These are phyloP conservation scores for Suillus spraguei DNA, from an alignment of 768 basidiomycete species.

Conservation along the genomic window DNA sequence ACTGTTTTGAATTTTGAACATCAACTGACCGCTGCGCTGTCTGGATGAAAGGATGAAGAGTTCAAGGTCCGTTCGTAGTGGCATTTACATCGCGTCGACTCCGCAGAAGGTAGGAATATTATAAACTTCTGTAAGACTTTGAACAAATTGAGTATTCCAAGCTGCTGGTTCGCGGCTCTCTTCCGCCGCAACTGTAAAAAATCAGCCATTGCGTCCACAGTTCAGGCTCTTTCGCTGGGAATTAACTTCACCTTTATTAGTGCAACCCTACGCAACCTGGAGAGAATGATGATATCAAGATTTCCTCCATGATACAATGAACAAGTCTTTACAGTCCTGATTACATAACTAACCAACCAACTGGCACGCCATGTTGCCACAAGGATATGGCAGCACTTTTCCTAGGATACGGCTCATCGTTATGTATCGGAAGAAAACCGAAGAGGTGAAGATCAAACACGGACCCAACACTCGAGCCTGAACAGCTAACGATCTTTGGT, in stretches of 20 bases:
- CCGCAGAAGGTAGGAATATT: not conserved
- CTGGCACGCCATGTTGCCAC: too few species aligned
- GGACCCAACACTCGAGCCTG: too few species aligned
- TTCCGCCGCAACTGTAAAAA: not conserved
- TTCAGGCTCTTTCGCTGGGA: not conserved
- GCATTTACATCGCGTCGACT: too few species aligned
- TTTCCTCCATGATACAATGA: not conserved
- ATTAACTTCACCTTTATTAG: not conserved
- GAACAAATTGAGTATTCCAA: not conserved
- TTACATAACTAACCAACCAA: too few species aligned
- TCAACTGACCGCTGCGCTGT: not conserved
- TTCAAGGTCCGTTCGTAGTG: not conserved
- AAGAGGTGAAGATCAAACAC: too few species aligned
- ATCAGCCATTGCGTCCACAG: not conserved
- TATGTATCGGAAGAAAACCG: too few species aligned
- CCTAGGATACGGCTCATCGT: too few species aligned
- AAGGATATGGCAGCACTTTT: too few species aligned
- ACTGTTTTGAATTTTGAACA: not conserved
- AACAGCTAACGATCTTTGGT: too few species aligned
- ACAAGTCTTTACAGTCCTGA: not conserved
- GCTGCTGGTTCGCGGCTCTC: not conserved
- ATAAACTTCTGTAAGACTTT: not conserved
- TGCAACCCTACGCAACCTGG: not conserved
- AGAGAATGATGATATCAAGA: not conserved
- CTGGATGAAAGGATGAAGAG: conserved; percentile 2